Percentiles rank a stretch among this genome's conserved stretches.
Evolutionary conservation across 2,329 filamentous ascomycete genomes (phyloP).

Genomic region (Nigrospora oryzae): DNA sequence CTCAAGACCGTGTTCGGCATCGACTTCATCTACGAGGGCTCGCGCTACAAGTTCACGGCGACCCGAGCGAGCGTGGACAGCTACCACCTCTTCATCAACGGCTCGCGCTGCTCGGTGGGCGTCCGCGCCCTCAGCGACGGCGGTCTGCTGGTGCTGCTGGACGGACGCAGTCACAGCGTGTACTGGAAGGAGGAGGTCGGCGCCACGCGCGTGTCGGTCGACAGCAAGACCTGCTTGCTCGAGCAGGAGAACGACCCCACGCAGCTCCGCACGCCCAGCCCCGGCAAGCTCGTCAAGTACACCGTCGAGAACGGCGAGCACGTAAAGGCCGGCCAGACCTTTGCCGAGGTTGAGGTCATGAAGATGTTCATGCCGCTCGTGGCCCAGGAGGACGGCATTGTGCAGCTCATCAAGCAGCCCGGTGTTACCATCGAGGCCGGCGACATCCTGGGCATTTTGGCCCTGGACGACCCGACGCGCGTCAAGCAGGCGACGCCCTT

Average conservation of each 20-base stretch:
- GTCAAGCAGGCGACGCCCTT: conserved; percentile 96
- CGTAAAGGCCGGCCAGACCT: conserved; percentile 84
- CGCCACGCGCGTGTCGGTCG: conserved; percentile 88
- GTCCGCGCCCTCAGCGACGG: conserved; percentile 90
- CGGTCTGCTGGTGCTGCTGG: conserved; percentile 82
- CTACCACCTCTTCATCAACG: conserved; percentile 98
- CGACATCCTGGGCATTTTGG: conserved; percentile 95
- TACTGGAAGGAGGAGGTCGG: conserved; percentile 99
- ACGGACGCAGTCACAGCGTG: conserved; percentile 91
- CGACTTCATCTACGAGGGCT: conserved; percentile 97
- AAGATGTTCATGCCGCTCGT: conserved; percentile 99
- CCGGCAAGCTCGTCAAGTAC: conserved; percentile 97
- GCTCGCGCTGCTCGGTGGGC: conserved; percentile 89
- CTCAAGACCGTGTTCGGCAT: conserved; percentile 96
- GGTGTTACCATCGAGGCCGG: conserved; percentile 96
- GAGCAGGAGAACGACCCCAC: conserved; percentile 99
- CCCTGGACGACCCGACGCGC: conserved; percentile 87
- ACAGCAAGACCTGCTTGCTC: conserved; percentile 94
- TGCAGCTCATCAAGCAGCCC: conserved; percentile 98
- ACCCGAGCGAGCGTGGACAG: conserved; percentile 87
- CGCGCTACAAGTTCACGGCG: conserved; percentile 95
- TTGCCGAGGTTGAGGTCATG: conserved; percentile 98
- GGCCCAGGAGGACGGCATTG: conserved; percentile 88
- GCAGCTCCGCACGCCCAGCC: conserved; percentile 87
- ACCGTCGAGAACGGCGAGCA: conserved; percentile 93